phyloP scores from a whole-genome alignment of 2,329 filamentous ascomycete genomes.

The Fusarium stilboides region DNA sequence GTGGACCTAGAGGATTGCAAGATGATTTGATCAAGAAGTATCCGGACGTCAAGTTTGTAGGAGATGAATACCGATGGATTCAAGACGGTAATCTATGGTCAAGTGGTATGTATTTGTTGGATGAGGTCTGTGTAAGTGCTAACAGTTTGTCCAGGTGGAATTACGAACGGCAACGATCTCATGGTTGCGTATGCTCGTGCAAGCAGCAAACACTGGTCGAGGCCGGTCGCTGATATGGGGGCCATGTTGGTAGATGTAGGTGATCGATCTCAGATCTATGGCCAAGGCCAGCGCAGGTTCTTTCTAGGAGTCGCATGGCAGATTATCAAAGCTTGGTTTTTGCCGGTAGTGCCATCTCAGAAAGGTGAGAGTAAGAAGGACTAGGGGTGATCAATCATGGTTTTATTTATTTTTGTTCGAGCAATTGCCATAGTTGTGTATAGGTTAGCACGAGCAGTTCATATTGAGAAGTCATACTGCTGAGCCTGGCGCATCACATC shows the following conservation, averaged over 20 bases:
- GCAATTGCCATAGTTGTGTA: not conserved
- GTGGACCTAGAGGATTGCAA: slow-evolving; percentile 64
- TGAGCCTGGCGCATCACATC: not conserved
- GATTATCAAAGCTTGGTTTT: slow-evolving; percentile 54
- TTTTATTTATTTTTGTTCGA: not conserved
- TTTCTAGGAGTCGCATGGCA: slow-evolving; percentile 56
- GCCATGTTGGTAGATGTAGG: slow-evolving; percentile 64
- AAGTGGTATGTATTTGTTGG: slow-evolving; percentile 59
- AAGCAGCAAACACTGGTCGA: slow-evolving; percentile 60
- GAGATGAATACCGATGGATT: slow-evolving; percentile 65
- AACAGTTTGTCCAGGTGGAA: slow-evolving; percentile 57
- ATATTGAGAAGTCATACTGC: no score
- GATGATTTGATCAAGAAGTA: slow-evolving; percentile 56
- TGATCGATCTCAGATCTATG: slow-evolving; percentile 63
- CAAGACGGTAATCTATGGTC: slow-evolving; percentile 70
- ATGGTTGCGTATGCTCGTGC: slow-evolving; percentile 66
- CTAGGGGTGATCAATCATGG: not conserved
- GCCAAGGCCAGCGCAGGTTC: slow-evolving; percentile 54
- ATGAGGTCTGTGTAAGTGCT: not conserved
- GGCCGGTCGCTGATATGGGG: slow-evolving; percentile 61
- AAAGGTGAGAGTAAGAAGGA: slow-evolving; percentile 6
- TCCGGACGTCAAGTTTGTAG: slow-evolving; percentile 59
- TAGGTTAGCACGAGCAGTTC: not conserved
- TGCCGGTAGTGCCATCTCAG: slow-evolving; percentile 11
- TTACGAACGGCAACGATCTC: slow-evolving; percentile 71